Conservation (phyloP, 2,329 filamentous ascomycete species). For the Colletotrichum sp. region DNA sequence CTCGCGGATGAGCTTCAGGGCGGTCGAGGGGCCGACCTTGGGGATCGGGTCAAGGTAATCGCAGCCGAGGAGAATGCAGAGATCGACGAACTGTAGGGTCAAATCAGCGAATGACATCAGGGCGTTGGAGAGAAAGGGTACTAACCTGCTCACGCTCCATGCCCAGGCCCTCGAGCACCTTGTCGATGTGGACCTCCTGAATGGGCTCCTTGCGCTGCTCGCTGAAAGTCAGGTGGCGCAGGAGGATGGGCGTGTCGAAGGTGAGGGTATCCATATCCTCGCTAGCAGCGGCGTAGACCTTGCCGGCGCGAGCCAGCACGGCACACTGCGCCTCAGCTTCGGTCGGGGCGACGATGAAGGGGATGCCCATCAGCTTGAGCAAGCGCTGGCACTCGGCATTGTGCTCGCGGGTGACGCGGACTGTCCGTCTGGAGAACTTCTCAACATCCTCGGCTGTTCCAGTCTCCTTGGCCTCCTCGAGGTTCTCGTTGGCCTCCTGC, state of each 20-base stretch:
- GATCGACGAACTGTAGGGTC: constrained; percentile 78
- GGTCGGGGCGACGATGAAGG: constrained; percentile 92
- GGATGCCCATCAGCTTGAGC: constrained; percentile 94
- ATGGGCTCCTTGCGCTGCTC: constrained; percentile 98
- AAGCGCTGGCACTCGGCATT: constrained; percentile 93
- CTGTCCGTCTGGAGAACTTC: constrained; percentile 93
- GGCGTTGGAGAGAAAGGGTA: too few species aligned
- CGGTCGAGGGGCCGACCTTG: constrained; percentile 90
- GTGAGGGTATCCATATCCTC: constrained; percentile 99
- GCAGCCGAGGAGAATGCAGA: constrained; percentile 96
- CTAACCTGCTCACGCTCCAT: constrained; percentile 86
- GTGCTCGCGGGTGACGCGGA: constrained; percentile 94
- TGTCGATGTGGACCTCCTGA: constrained; percentile 89
- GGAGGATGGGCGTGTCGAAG: constrained; percentile 88
- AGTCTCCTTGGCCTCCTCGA: constrained; percentile 96
- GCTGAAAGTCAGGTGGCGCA: constrained; percentile 94
- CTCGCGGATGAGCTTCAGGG: constrained; percentile 92
- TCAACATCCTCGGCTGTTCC: constrained; percentile 97
- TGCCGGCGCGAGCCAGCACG: constrained; percentile 84
- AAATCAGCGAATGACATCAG: background rate
- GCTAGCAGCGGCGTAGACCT: constrained; percentile 95
- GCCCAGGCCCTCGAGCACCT: constrained; percentile 81
- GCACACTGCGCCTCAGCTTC: constrained; percentile 98
- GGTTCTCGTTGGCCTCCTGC: constrained; percentile 84
- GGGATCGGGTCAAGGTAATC: constrained; percentile 97